These are phyloP conservation scores for Ustilago sp. DNA, from an alignment of 1,284 basidiomycete species.

Conservation along the genomic window DNA sequence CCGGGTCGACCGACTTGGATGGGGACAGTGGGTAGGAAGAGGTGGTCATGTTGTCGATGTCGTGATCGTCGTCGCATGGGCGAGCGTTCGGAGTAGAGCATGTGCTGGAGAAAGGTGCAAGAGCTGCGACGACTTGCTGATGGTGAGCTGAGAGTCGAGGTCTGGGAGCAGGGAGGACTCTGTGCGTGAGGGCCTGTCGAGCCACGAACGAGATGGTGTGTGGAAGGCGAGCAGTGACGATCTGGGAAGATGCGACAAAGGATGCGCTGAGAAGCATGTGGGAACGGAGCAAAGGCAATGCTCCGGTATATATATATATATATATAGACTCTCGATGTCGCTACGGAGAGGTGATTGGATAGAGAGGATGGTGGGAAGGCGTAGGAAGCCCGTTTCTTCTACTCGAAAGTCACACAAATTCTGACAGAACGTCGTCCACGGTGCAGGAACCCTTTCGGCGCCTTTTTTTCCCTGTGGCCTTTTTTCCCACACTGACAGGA, in stretches of 20 bases:
- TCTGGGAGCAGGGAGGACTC: background rate
- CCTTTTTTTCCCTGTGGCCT: too few species aligned
- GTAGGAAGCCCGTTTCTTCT: constrained; percentile 1
- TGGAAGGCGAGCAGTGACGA: constrained; percentile 8
- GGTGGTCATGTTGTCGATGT: constrained; percentile 26
- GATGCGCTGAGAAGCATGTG: constrained; percentile 26
- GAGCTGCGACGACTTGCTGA: background rate
- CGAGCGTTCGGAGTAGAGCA: background rate
- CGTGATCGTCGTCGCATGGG: background rate
- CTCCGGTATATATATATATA: background rate
- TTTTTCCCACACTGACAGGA: background rate
- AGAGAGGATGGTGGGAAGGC: background rate
- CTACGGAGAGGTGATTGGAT: background rate
- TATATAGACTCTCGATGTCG: background rate
- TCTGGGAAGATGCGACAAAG: constrained; percentile 15
- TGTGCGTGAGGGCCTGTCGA: background rate
- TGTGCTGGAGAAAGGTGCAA: constrained; percentile 19
- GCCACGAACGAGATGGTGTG: constrained; percentile 8
- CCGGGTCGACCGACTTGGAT: constrained; percentile 41
- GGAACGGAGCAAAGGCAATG: constrained; percentile 10
- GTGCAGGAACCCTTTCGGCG: background rate
- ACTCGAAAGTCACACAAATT: background rate
- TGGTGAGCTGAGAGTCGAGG: background rate
- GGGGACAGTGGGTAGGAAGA: constrained; percentile 33
- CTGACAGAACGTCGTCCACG: background rate